Evolutionary conservation across 2,329 filamentous ascomycete species (phyloP).

Genomic region (Colletotrichum magnum): DNA sequence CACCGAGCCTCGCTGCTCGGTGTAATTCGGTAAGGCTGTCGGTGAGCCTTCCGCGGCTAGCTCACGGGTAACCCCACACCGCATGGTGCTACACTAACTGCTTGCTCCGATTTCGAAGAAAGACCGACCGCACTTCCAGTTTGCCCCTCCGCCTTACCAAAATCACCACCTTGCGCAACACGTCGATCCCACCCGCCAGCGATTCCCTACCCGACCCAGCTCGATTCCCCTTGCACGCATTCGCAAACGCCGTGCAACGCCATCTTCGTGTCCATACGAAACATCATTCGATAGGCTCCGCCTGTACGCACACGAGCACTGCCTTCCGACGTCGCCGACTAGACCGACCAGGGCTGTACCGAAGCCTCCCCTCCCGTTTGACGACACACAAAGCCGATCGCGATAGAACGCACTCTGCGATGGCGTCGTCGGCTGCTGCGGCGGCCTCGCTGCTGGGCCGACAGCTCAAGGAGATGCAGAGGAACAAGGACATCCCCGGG

Average conservation of each 20-base stretch:
- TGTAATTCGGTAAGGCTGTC: slow-evolving; percentile 20
- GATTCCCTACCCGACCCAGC: background rate
- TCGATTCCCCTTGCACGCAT: too few relatives aligned
- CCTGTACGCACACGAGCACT: too few relatives aligned
- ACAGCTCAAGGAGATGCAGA: slow-evolving; percentile 96
- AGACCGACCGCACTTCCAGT: slow-evolving; percentile 1
- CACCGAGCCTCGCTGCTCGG: background rate
- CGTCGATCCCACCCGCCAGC: background rate
- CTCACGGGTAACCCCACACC: slow-evolving; percentile 26
- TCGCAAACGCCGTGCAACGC: too few relatives aligned
- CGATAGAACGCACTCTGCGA: slow-evolving; percentile 37
- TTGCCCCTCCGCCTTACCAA: slow-evolving; percentile 6
- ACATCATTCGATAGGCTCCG: too few relatives aligned
- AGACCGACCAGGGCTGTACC: too few relatives aligned
- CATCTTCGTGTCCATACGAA: too few relatives aligned
- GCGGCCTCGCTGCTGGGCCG: slow-evolving; percentile 82
- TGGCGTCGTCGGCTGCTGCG: slow-evolving; percentile 64
- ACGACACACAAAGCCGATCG: background rate
- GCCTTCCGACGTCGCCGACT: too few relatives aligned
- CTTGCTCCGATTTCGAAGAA: slow-evolving; percentile 33
- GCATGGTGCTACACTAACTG: background rate
- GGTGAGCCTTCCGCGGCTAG: background rate
- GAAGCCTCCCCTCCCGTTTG: too few relatives aligned
- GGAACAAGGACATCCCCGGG: slow-evolving; percentile 89
- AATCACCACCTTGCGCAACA: background rate